Conservation (phyloP, 768 basidiomycete genomes). For the Hirschioporus abietinus region DNA sequence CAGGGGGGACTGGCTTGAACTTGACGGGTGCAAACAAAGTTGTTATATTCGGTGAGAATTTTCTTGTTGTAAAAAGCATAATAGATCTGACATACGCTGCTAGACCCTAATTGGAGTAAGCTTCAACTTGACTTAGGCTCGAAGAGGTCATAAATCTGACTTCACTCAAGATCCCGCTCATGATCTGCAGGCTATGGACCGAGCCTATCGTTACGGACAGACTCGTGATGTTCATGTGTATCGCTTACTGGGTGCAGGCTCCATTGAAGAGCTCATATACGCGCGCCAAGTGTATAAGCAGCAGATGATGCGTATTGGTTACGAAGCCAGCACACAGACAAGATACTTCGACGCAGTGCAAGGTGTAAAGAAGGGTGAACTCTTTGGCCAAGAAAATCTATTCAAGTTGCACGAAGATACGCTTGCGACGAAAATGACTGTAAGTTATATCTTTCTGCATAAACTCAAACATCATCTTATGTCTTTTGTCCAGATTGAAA, state of each 20-base stretch:
- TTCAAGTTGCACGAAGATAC: conserved; percentile 71
- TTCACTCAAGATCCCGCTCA: conserved; percentile 78
- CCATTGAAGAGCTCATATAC: conserved; percentile 84
- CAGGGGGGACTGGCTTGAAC: conserved; percentile 89
- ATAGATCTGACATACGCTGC: conserved; percentile 5
- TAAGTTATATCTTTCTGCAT: conserved; percentile 27
- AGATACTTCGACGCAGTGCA: conserved; percentile 83
- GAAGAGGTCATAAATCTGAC: conserved; percentile 3
- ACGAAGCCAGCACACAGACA: conserved; percentile 78
- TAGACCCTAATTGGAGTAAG: conserved; percentile 95
- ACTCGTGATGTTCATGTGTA: conserved; percentile 80
- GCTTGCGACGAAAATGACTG: conserved; percentile 68
- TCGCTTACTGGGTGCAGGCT: conserved; percentile 80
- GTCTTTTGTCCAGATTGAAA: conserved; percentile 56
- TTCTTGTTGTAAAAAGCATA: conserved; percentile 4
- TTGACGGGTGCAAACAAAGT: conserved; percentile 92
- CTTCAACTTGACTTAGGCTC: conserved; percentile 6
- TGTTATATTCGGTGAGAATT: conserved; percentile 70
- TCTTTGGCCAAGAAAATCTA: conserved; percentile 84
- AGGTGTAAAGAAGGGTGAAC: conserved; percentile 77
- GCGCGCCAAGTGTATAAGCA: conserved; percentile 90
- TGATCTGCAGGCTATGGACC: conserved; percentile 89
- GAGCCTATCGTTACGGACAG: conserved; percentile 84
- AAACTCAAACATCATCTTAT: conserved; percentile 1
- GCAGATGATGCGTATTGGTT: conserved; percentile 89